phyloP scores from a whole-genome alignment of 495 filamentous ascomycete genomes.

The Apiosordaria backusii region DNA sequence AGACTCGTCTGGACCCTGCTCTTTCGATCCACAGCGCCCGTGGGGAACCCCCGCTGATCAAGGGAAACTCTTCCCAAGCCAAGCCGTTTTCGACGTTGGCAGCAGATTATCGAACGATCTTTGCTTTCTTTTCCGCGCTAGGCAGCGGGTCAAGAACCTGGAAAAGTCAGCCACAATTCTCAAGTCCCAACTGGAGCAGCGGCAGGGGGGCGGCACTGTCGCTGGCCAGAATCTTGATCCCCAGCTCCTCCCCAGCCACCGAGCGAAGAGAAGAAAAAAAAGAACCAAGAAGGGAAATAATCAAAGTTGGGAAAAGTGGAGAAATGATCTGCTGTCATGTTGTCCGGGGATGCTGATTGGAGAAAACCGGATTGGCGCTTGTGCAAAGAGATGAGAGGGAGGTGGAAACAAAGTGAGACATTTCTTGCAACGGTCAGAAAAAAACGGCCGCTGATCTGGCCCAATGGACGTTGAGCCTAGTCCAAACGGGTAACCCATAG shows the following conservation, averaged over 20 bases:
- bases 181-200: neutral
- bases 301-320: neutral
- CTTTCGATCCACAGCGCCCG: neutral
- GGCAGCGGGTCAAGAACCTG: constrained; percentile 8
- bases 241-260: constrained; percentile 4
- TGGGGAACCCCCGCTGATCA: neutral
- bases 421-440: constrained; percentile 20
- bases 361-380: neutral
- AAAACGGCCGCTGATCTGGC: constrained; percentile 11
- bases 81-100: constrained; percentile 10
- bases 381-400: neutral
- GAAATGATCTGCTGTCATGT: neutral
- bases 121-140: constrained; percentile 21
- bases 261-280: neutral
- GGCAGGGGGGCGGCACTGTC: neutral
- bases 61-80: constrained; percentile 3
- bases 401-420: constrained; percentile 22
- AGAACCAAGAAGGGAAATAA: neutral
- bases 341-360: neutral
- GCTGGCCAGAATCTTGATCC: neutral
- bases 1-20: neutral
- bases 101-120: constrained; percentile 22
- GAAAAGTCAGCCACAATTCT: constrained; percentile 6
- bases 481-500: neutral
- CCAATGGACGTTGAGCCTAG: constrained; percentile 10